A percentile compares a stretch with the other conserved stretches of the same genome.
phyloP scores from a whole-genome alignment of 2,329 filamentous ascomycete genomes.

The Akanthomyces muscarius region DNA sequence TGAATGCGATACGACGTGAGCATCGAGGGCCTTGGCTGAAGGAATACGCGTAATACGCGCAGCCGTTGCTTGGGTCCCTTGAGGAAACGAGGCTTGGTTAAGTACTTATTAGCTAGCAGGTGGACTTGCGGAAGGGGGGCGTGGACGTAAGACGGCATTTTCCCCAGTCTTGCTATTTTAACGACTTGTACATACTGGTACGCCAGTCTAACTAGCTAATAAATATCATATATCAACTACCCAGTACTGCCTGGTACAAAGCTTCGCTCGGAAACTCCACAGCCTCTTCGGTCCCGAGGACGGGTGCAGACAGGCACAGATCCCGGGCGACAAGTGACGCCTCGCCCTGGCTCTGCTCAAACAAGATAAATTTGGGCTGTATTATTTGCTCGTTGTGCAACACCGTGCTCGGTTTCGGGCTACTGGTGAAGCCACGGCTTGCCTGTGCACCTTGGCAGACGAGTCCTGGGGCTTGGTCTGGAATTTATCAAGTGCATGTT shows the following conservation, averaged over 20 bases:
- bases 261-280: slow-evolving; percentile 6
- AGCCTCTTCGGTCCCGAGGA: slow-evolving; percentile 8
- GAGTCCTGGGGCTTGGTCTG: neutral
- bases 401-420: too few relatives aligned
- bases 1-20: neutral
- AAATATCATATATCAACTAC: too few relatives aligned
- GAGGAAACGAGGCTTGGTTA: neutral
- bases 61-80: neutral
- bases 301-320: neutral
- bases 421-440: too few relatives aligned
- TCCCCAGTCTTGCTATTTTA: neutral
- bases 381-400: too few relatives aligned
- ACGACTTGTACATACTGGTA: neutral
- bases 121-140: neutral
- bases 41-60: slow-evolving; percentile 15
- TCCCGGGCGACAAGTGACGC: neutral
- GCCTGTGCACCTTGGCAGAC: too few relatives aligned
- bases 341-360: neutral
- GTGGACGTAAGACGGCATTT: slow-evolving; percentile 8
- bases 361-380: neutral
- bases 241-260: neutral
- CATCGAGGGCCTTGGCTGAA: neutral
- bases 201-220: too few relatives aligned
- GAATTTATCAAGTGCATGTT: neutral
- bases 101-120: neutral